These are phyloP conservation scores for Zygnema circumcarinatum DNA, from an alignment of 139 green algal species.

Conservation along the genomic window DNA sequence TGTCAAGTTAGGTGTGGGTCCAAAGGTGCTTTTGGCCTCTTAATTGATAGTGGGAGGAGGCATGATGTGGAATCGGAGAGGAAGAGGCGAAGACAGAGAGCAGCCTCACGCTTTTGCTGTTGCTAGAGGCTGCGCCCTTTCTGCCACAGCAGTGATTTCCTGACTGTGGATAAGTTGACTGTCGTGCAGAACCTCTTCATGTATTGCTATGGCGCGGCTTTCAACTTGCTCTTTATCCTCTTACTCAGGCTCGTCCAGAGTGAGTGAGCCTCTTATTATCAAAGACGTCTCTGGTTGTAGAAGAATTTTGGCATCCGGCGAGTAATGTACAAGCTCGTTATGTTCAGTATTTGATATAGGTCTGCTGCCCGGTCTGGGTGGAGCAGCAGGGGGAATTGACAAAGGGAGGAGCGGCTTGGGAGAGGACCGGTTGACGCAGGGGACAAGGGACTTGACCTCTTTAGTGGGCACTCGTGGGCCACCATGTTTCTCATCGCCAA, in stretches of 20 bases:
- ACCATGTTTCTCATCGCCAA: constrained; percentile 84
- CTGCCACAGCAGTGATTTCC: too few relatives aligned
- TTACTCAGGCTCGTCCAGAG: constrained; percentile 11
- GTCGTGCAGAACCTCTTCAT: constrained; percentile 93
- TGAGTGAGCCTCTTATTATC: constrained; percentile 18
- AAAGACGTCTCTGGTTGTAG: too few relatives aligned
- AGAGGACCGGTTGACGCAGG: constrained; percentile 11
- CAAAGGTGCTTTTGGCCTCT: constrained; percentile 5
- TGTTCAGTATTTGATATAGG: background rate
- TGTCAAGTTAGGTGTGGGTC: too few relatives aligned
- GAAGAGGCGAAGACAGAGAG: background rate
- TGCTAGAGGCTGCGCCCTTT: too few relatives aligned
- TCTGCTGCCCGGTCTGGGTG: background rate
- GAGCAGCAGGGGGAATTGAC: background rate
- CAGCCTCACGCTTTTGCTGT: too few relatives aligned
- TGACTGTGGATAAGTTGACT: too few relatives aligned
- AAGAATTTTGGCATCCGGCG: background rate
- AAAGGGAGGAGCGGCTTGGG: background rate
- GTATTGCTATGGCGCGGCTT: constrained; percentile 89
- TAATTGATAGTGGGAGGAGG: constrained; percentile 1
- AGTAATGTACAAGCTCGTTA: too few relatives aligned
- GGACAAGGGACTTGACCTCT: constrained; percentile 62
- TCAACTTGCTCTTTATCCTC: constrained; percentile 77
- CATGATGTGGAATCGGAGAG: background rate
- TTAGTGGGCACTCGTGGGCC: constrained; percentile 74